A percentile compares a stretch with the other conserved stretches of the same genome.
These are phyloP conservation scores for Elaeis oleifera DNA, from an alignment of 202 grass and related monocot genomes.

Conservation along the genomic window DNA sequence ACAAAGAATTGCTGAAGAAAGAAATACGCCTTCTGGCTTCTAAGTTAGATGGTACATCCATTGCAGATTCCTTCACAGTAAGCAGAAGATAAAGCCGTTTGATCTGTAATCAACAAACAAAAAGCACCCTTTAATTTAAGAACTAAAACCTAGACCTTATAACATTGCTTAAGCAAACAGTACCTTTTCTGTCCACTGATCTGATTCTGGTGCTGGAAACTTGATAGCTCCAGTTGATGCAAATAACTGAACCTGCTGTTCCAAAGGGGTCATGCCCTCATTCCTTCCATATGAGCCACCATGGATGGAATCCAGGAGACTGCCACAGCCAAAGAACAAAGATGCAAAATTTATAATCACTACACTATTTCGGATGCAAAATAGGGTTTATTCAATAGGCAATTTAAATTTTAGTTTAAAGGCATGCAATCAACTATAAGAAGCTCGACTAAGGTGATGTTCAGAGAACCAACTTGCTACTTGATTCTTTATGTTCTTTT, in stretches of 20 bases:
- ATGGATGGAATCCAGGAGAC: conserved; percentile 62
- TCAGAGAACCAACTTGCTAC: too few relatives aligned
- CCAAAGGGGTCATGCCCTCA: conserved; percentile 38
- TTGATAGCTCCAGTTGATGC: conserved; percentile 71
- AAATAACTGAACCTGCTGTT: conserved; percentile 59
- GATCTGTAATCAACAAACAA: conserved; percentile 36
- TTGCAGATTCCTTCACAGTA: conserved; percentile 87
- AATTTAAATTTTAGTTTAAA: too few relatives aligned
- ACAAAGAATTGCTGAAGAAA: conserved; percentile 91
- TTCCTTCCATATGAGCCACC: conserved; percentile 51
- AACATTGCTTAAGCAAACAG: not conserved
- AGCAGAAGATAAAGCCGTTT: conserved; percentile 74
- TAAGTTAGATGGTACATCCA: conserved; percentile 91
- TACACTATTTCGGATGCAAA: too few relatives aligned
- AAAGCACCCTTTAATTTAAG: not conserved
- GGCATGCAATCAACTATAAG: too few relatives aligned
- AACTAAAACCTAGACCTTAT: conserved; percentile 6
- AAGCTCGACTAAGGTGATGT: too few relatives aligned
- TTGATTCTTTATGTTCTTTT: too few relatives aligned
- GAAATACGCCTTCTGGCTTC: conserved; percentile 83
- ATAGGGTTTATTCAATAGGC: too few relatives aligned
- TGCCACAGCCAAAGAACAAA: conserved; percentile 55
- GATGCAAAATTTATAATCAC: not conserved
- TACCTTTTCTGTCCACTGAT: conserved; percentile 89
- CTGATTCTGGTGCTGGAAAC: conserved; percentile 54